Conservation (phyloP, 768 basidiomycete species). For the Pleurotus cornucopiae region DNA sequence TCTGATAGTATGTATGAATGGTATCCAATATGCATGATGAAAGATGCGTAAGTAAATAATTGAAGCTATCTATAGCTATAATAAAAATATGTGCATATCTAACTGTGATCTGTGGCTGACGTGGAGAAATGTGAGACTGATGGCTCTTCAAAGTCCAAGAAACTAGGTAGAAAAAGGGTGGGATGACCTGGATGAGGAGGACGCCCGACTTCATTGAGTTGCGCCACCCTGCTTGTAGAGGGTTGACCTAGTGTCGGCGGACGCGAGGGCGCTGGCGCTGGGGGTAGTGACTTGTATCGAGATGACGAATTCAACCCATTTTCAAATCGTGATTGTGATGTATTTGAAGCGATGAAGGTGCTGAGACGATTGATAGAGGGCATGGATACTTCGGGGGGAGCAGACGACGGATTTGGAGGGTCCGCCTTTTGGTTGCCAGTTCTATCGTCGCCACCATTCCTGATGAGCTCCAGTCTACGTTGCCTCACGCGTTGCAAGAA, state of each 20-base stretch:
- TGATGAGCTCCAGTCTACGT: neutral
- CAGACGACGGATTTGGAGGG: neutral
- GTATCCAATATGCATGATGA: neutral
- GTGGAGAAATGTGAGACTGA: slow-evolving; percentile 1
- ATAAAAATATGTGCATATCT: neutral
- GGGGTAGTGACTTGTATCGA: neutral
- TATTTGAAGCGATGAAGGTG: neutral
- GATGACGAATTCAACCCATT: neutral
- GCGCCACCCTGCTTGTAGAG: neutral
- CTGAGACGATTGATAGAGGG: neutral
- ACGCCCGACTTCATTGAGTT: neutral
- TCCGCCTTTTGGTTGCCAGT: neutral
- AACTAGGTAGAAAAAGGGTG: neutral
- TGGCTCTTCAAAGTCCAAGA: slow-evolving; percentile 4
- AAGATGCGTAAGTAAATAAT: neutral
- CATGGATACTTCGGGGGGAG: neutral
- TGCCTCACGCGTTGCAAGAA: slow-evolving; percentile 1
- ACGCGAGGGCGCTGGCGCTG: neutral
- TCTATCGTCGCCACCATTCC: neutral
- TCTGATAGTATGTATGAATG: neutral
- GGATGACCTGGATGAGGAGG: neutral
- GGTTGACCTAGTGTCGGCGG: neutral
- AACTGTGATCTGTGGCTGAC: neutral
- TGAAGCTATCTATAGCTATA: neutral
- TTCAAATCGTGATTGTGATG: neutral